A percentile compares a stretch with the other conserved stretches of the same genome.
These are phyloP conservation scores for Trypanosoma lewisi DNA, from an alignment of 208 protist species.

Conservation along the genomic window DNA sequence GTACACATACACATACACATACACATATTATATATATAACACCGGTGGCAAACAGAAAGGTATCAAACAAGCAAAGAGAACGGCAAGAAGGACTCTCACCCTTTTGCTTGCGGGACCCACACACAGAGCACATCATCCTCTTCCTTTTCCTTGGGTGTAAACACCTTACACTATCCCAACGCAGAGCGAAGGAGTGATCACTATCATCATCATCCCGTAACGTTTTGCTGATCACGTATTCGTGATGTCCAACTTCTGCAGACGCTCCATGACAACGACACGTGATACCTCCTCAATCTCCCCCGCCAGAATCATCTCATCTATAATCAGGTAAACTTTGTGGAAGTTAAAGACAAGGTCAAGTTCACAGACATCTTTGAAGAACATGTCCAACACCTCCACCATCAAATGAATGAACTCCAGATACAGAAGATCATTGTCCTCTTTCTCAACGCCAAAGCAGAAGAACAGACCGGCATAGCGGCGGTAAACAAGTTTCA, in stretches of 20 bases:
- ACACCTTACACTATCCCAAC: no score
- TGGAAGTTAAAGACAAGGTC: constrained; percentile 99
- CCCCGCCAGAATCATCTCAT: constrained; percentile 98
- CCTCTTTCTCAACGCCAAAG: constrained; percentile 96
- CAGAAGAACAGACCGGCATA: constrained; percentile 99
- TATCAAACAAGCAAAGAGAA: constrained; percentile 1
- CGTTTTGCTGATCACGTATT: constrained; percentile 37
- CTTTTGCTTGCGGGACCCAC: not conserved
- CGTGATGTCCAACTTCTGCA: constrained; percentile 92
- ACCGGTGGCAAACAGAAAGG: not conserved
- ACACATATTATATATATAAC: not conserved
- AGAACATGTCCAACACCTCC: constrained; percentile 98
- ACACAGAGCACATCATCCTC: not conserved
- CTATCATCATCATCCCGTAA: not conserved
- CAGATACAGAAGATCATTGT: constrained; percentile 98
- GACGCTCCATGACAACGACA: constrained; percentile 86
- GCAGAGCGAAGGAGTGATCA: no score
- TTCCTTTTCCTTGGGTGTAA: not conserved
- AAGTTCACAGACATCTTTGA: constrained; percentile 99
- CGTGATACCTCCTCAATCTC: constrained; percentile 98
- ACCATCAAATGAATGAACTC: constrained; percentile 99
- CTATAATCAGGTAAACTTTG: constrained; percentile 98
- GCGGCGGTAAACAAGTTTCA: constrained; percentile 98
- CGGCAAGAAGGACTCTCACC: not conserved
- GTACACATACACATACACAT: constrained; percentile 1